These are phyloP conservation scores for Colletotrichum sp. DNA, from an alignment of 2,329 filamentous ascomycete genomes.

Conservation along the genomic window DNA sequence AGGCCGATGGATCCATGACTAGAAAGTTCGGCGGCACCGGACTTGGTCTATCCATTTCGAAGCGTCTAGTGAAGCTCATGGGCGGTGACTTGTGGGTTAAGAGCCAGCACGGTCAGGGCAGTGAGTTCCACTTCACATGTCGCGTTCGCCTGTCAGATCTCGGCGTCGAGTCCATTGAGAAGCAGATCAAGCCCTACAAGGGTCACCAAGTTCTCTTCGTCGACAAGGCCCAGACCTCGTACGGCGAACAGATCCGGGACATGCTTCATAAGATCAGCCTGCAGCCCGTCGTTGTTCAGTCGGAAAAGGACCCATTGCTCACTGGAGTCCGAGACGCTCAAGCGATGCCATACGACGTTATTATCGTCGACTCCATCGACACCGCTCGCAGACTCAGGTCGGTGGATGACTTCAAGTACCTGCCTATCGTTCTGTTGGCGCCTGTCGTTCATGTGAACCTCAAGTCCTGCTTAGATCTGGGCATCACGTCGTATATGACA, in stretches of 20 bases:
- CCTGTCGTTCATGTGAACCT: slow-evolving; percentile 89
- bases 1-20: slow-evolving; percentile 96
- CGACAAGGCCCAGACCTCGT: slow-evolving; percentile 84
- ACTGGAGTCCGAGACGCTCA: slow-evolving; percentile 57
- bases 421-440: slow-evolving; percentile 91
- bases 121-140: slow-evolving; percentile 96
- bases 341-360: slow-evolving; percentile 85
- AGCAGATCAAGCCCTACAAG: slow-evolving; percentile 87
- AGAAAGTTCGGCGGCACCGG: slow-evolving; percentile 95
- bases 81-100: slow-evolving; percentile 96
- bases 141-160: slow-evolving; percentile 83
- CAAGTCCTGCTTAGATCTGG: slow-evolving; percentile 91
- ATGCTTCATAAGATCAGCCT: slow-evolving; percentile 84
- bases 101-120: slow-evolving; percentile 88
- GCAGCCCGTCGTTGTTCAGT: slow-evolving; percentile 82
- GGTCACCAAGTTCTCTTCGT: slow-evolving; percentile 94
- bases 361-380: slow-evolving; percentile 92
- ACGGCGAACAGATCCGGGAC: slow-evolving; percentile 74
- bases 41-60: slow-evolving; percentile 92
- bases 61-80: slow-evolving; percentile 94
- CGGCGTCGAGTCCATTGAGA: slow-evolving; percentile 78
- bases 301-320: slow-evolving; percentile 69
- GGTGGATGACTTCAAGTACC: slow-evolving; percentile 96
- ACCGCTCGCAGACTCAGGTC: slow-evolving; percentile 85
- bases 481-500: slow-evolving; percentile 99